Conservation (phyloP, 2,329 filamentous ascomycete genomes). For the Capronia coronata region DNA sequence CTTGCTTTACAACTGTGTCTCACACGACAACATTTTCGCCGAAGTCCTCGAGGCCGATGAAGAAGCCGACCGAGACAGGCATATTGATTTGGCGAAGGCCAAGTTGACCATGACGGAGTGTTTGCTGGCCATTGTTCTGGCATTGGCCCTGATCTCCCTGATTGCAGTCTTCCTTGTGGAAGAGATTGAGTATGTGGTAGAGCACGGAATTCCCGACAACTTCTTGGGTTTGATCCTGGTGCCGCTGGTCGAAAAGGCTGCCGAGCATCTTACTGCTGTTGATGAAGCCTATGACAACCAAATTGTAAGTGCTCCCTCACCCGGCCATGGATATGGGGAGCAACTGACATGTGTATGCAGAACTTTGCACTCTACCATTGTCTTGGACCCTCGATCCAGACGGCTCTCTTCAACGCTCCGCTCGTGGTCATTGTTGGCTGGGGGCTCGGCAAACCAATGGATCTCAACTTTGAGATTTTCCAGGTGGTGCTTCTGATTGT, state of each 20-base stretch:
- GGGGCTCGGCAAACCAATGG: slow-evolving; percentile 63
- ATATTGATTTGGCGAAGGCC: slow-evolving; percentile 53
- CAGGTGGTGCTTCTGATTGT: slow-evolving; percentile 76
- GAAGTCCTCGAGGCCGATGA: slow-evolving; percentile 68
- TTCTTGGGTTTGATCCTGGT: slow-evolving; percentile 65
- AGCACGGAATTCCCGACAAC: slow-evolving; percentile 48
- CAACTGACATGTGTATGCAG: slow-evolving; percentile 27
- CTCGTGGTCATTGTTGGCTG: slow-evolving; percentile 78
- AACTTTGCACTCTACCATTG: slow-evolving; percentile 82
- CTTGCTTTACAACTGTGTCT: slow-evolving; percentile 67
- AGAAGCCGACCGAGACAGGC: slow-evolving; percentile 56
- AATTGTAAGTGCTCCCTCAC: slow-evolving; percentile 26
- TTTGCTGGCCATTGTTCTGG: slow-evolving; percentile 56
- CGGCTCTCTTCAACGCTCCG: slow-evolving; percentile 79
- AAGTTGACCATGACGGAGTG: slow-evolving; percentile 73
- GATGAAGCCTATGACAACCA: slow-evolving; percentile 79
- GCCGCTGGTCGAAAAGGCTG: slow-evolving; percentile 69
- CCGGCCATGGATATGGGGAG: slow-evolving; percentile 16
- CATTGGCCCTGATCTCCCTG: slow-evolving; percentile 63
- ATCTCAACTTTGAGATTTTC: slow-evolving; percentile 80
- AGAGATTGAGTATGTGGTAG: slow-evolving; percentile 60
- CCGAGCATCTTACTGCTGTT: slow-evolving; percentile 75
- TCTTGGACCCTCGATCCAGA: slow-evolving; percentile 80
- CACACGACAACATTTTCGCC: slow-evolving; percentile 70
- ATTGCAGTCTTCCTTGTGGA: slow-evolving; percentile 68